A percentile compares a stretch with the other conserved stretches of the same genome.
Evolutionary conservation across 2,329 filamentous ascomycete genomes (phyloP).

Genomic region (Exophiala spinifera): DNA sequence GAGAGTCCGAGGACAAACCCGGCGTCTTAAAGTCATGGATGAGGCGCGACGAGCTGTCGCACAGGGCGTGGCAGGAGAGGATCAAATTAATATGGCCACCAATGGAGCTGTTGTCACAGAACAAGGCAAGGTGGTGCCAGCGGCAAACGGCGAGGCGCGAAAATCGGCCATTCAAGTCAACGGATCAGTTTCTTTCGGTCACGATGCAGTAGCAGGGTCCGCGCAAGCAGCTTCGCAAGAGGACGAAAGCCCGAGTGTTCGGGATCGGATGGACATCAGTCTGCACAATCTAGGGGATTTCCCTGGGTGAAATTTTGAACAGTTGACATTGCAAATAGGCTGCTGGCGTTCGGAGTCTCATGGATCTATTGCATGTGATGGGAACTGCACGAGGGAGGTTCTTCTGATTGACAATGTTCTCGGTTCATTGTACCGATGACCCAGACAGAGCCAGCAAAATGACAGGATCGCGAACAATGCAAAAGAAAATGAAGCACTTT

Average conservation of each 20-base stretch:
- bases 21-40: slow-evolving; percentile 64
- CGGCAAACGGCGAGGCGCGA: slow-evolving; percentile 32
- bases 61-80: slow-evolving; percentile 59
- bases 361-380: not conserved
- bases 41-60: slow-evolving; percentile 62
- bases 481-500: not conserved
- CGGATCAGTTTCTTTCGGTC: not conserved
- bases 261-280: slow-evolving; percentile 58
- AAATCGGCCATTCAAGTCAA: slow-evolving; percentile 12
- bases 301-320: slow-evolving; percentile 22
- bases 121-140: slow-evolving; percentile 57
- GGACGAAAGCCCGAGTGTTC: slow-evolving; percentile 41
- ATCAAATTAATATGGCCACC: slow-evolving; percentile 60
- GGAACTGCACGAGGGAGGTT: not conserved
- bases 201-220: not conserved
- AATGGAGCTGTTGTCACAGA: slow-evolving; percentile 59
- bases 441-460: not conserved
- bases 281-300: slow-evolving; percentile 57
- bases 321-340: not conserved
- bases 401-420: not conserved
- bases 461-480: not conserved
- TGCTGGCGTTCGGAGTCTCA: not conserved
- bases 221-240: slow-evolving; percentile 23
- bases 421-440: not conserved
- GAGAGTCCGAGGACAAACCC: slow-evolving; percentile 65